Evolutionary conservation across 306 rosid genomes (phyloP).

Genomic region (Sicyos edulis): DNA sequence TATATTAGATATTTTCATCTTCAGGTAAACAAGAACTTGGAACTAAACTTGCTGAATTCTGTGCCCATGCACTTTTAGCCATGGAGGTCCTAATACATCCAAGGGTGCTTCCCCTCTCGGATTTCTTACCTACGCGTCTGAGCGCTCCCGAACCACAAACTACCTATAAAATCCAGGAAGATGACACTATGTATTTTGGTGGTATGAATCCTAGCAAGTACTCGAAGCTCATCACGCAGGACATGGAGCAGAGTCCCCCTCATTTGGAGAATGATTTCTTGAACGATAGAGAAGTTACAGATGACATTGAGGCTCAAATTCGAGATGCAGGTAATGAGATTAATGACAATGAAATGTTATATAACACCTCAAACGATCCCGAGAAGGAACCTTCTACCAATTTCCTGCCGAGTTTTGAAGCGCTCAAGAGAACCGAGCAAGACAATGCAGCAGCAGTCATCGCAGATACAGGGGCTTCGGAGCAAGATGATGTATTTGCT

Average conservation of each 20-base stretch:
- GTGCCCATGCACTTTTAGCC: slow-evolving; percentile 73
- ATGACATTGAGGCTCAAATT: slow-evolving; percentile 31
- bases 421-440: slow-evolving; percentile 25
- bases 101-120: slow-evolving; percentile 56
- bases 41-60: slow-evolving; percentile 68
- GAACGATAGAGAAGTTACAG: slow-evolving; percentile 38
- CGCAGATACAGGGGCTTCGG: slow-evolving; percentile 12
- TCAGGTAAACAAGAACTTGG: slow-evolving; percentile 69
- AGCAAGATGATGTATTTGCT: slow-evolving; percentile 19
- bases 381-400: background rate
- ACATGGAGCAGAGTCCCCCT: slow-evolving; percentile 24
- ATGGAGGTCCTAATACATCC: slow-evolving; percentile 92
- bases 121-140: slow-evolving; percentile 27
- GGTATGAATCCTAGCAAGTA: slow-evolving; percentile 23
- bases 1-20: slow-evolving; percentile 19
- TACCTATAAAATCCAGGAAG: slow-evolving; percentile 28
- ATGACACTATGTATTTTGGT: slow-evolving; percentile 11
- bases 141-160: slow-evolving; percentile 21
- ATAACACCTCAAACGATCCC: slow-evolving; percentile 24
- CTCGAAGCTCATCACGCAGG: slow-evolving; percentile 29
- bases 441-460: slow-evolving; percentile 19
- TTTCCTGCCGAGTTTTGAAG: slow-evolving; percentile 25
- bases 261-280: slow-evolving; percentile 39
- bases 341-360: slow-evolving; percentile 25
- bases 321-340: slow-evolving; percentile 24